These are phyloP conservation scores for Asparagopsis taxiformis DNA, from an alignment of 31 red algal species.

Conservation along the genomic window DNA sequence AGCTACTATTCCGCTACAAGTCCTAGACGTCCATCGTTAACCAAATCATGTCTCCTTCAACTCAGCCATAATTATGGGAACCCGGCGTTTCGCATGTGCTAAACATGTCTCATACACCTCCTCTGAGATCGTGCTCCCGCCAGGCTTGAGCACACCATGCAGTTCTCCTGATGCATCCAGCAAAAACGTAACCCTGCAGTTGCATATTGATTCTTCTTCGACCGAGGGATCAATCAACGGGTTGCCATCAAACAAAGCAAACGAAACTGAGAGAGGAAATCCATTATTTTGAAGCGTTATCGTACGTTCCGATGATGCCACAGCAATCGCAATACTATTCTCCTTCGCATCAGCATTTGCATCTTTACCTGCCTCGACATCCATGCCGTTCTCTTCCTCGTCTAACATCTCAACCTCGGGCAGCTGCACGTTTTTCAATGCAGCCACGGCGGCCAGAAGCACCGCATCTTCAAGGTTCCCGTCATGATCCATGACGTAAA, in stretches of 20 bases:
- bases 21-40: no score
- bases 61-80: constrained; percentile 1
- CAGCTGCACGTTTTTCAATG: constrained; percentile 36
- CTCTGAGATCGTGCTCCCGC: constrained; percentile 30
- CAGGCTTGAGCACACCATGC: constrained; percentile 48
- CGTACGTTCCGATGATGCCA: constrained; percentile 37
- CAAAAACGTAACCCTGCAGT: constrained; percentile 51
- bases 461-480: constrained; percentile 63
- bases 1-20: no score
- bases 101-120: constrained; percentile 36
- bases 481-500: constrained; percentile 68
- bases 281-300: constrained; percentile 30
- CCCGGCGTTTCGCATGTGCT: constrained; percentile 7
- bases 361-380: constrained; percentile 6
- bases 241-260: constrained; percentile 57
- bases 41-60: background rate
- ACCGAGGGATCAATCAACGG: constrained; percentile 51
- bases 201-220: constrained; percentile 53
- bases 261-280: constrained; percentile 55
- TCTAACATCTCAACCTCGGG: constrained; percentile 44
- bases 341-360: background rate
- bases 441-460: constrained; percentile 53
- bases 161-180: constrained; percentile 45
- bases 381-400: constrained; percentile 21
- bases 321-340: constrained; percentile 24